Evolutionary conservation across 2,329 filamentous ascomycete genomes (phyloP), one percentile per base, ranked within the genome.

Genomic region (Leptographium flavum): DNA sequence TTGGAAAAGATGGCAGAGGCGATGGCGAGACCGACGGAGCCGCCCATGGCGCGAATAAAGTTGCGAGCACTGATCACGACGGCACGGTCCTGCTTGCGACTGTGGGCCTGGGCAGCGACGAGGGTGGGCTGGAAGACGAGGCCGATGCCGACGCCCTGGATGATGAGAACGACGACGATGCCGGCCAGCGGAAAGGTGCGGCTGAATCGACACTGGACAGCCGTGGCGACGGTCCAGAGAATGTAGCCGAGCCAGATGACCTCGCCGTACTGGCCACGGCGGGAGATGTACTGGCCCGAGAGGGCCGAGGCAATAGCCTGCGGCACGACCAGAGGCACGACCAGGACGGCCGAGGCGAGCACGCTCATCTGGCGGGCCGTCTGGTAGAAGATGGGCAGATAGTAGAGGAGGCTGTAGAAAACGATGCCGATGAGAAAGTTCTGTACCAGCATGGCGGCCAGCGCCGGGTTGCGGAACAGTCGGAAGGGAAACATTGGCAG

Each of bases 51-150:
- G 10, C 63, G 58, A 28, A 63, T 52, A 39, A 66, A 64, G 45
- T 64, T 64, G n/a, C 63, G 57, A 19, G 60, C 53, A 0, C 59
- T 58, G 2, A 59, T 65, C 2, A 59, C 58, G 31, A 65, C 62
- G 13, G 63, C 63, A 0, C 63, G 57, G 31, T 63, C 58, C 23
- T 59, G 56, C 32, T 54, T 59, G 4, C 54, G 54, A 0, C 55
- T 57, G 45, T 64, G 60, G 22, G 63, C 62, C 35, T 64, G 59
- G 40, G 63, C 52, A 2, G 57, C 63, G 1, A 65, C 56, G 9
- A 64, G 52, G 15, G 58, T 62, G 4, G 63, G 61, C 47, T 66
- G 63, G 33, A 65, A 51, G 2, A 56, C 63, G 6, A 60, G 51
- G 4, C 61, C 61, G 4, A 55, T 50, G 8, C 63, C 63, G 9